phyloP scores from a whole-genome alignment of 306 rosid genomes.

The Quercus dentata region DNA sequence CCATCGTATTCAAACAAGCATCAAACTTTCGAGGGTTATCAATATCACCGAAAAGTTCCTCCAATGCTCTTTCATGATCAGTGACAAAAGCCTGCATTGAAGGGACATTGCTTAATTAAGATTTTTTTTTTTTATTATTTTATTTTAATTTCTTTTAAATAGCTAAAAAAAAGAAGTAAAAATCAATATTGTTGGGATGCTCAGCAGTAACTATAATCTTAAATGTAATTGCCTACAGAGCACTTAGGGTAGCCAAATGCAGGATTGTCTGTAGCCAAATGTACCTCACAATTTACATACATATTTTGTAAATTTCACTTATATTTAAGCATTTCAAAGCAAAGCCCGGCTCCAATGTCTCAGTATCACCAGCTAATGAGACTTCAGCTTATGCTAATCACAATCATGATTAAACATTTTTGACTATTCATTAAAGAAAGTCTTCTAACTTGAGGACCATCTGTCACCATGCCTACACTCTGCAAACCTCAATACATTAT shows the following conservation, averaged over 20 bases:
- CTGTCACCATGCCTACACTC: neutral
- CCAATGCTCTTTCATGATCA: constrained; percentile 76
- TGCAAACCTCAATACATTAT: neutral
- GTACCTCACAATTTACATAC: neutral
- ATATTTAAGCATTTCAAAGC: neutral
- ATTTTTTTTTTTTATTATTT: neutral
- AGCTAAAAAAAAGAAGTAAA: neutral
- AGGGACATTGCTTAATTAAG: constrained; percentile 24
- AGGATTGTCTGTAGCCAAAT: neutral
- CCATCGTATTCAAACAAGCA: constrained; percentile 67
- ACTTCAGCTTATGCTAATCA: neutral
- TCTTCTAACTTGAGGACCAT: neutral
- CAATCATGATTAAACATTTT: neutral
- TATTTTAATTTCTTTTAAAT: neutral
- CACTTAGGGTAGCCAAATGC: neutral
- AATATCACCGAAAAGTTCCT: constrained; percentile 63
- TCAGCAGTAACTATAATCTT: constrained; percentile 14
- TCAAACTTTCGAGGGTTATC: constrained; percentile 59
- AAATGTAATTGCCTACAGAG: neutral
- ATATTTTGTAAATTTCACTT: neutral
- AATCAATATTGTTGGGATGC: constrained; percentile 12
- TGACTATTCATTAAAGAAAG: neutral
- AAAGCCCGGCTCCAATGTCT: neutral
- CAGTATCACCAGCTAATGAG: neutral
- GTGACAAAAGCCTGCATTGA: constrained; percentile 70